Percentiles rank a stretch among this genome's conserved stretches.
These are phyloP conservation scores for Nitzschia sp. DNA, from an alignment of 108 stramenopile genomes.

Conservation along the genomic window DNA sequence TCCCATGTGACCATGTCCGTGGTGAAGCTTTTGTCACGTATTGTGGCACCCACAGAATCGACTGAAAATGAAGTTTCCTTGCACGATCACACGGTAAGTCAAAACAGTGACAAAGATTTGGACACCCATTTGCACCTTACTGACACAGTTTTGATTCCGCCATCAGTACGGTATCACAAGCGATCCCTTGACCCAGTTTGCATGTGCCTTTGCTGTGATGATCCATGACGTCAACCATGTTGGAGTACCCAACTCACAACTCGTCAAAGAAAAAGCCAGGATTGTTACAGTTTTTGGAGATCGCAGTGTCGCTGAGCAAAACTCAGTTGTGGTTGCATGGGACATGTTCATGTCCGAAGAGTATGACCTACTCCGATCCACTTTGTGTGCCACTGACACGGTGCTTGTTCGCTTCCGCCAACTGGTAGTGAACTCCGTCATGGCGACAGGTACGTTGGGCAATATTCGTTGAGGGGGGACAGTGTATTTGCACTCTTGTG, in stretches of 20 bases:
- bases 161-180: slow-evolving; percentile 38
- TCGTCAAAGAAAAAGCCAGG: slow-evolving; percentile 39
- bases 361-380: slow-evolving; percentile 10
- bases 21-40: slow-evolving; percentile 3
- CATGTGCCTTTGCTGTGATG: slow-evolving; percentile 41
- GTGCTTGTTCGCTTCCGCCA: slow-evolving; percentile 29
- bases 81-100: neutral
- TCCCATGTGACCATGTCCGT: slow-evolving; percentile 11
- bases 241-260: slow-evolving; percentile 48
- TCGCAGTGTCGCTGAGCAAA: slow-evolving; percentile 33
- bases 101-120: too few species aligned
- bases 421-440: slow-evolving; percentile 32
- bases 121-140: too few species aligned
- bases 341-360: slow-evolving; percentile 26
- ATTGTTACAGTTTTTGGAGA: slow-evolving; percentile 24
- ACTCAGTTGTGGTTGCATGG: slow-evolving; percentile 1
- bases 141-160: too few species aligned
- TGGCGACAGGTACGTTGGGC: slow-evolving; percentile 39
- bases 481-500: too few species aligned
- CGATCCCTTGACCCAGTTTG: slow-evolving; percentile 45
- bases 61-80: too few species aligned
- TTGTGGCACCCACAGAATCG: neutral
- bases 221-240: slow-evolving; percentile 60
- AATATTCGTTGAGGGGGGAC: too few species aligned
- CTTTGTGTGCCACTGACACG: slow-evolving; percentile 6